Percentiles rank a stretch among this genome's conserved stretches.
phyloP scores from a whole-genome alignment of 2,329 filamentous ascomycete species.

The Scedosporium dehoogii region DNA sequence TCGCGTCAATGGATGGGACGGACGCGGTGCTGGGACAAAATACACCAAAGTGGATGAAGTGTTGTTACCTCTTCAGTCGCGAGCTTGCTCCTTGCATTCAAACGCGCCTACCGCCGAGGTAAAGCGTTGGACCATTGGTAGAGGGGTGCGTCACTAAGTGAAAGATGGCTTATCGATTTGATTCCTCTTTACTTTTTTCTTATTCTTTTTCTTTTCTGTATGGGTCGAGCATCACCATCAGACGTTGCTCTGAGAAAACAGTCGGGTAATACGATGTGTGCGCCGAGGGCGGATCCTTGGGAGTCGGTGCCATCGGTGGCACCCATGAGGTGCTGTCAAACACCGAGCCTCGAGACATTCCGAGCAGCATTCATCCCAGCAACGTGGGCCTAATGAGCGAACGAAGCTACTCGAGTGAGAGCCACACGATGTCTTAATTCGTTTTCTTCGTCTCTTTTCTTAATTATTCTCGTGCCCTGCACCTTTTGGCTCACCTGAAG shows the following conservation, averaged over 20 bases:
- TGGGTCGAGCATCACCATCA: background rate
- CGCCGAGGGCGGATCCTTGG: background rate
- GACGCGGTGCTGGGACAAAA: background rate
- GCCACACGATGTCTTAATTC: too few species aligned
- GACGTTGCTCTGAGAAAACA: background rate
- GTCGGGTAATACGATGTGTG: background rate
- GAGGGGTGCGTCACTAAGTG: too few species aligned
- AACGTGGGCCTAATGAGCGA: too few species aligned
- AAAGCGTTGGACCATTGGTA: too few species aligned
- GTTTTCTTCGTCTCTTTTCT: background rate
- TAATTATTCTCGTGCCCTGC: background rate
- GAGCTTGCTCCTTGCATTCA: background rate
- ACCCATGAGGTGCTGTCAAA: too few species aligned
- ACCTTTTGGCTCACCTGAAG: constrained; percentile 3
- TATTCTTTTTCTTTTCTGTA: background rate
- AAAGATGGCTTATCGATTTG: background rate
- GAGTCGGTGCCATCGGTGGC: background rate
- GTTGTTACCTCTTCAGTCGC: too few species aligned
- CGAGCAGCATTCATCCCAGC: too few species aligned
- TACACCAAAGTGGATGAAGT: background rate
- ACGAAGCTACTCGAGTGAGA: background rate
- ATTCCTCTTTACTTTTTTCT: background rate
- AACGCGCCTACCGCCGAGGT: background rate
- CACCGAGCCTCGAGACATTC: too few species aligned
- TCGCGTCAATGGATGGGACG: background rate